A percentile compares a stretch with the other conserved stretches of the same genome.
Evolutionary conservation across 2,329 filamentous ascomycete genomes (phyloP).

Genomic region (Diaporthe sp.): DNA sequence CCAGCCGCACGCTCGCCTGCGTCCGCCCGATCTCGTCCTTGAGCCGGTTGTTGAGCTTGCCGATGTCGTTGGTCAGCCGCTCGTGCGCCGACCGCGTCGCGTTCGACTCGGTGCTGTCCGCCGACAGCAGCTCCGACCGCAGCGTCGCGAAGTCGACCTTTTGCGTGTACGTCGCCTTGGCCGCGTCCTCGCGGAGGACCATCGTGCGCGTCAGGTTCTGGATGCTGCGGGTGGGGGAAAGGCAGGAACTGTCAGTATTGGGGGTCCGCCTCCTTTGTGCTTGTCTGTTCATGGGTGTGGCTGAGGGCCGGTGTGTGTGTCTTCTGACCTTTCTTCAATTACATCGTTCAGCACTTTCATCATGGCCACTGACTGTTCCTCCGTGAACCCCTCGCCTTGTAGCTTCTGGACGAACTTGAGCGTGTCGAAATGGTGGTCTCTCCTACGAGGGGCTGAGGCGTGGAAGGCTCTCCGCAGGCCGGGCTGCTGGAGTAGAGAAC

Average conservation of each 20-base stretch:
- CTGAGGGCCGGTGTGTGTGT: constrained; percentile 23
- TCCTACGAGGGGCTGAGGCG: constrained; percentile 69
- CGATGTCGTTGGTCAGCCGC: constrained; percentile 91
- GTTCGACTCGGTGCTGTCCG: constrained; percentile 91
- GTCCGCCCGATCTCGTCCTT: constrained; percentile 95
- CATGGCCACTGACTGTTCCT: constrained; percentile 96
- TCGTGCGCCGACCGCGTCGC: constrained; percentile 93
- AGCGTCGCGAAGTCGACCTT: constrained; percentile 99
- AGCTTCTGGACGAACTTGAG: constrained; percentile 95
- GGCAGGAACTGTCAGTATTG: background rate
- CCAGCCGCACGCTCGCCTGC: constrained; percentile 91
- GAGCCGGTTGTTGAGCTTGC: constrained; percentile 90
- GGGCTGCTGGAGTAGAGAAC: constrained; percentile 48
- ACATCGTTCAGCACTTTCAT: constrained; percentile 98
- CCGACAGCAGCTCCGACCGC: constrained; percentile 90
- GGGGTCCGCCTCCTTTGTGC: background rate
- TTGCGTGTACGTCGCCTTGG: constrained; percentile 83
- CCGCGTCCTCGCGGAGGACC: constrained; percentile 94
- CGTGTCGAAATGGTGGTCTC: constrained; percentile 98
- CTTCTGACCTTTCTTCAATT: constrained; percentile 85
- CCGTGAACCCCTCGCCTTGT: constrained; percentile 92
- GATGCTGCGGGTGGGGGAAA: constrained; percentile 70
- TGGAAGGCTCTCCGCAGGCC: constrained; percentile 72
- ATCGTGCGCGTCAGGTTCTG: constrained; percentile 98
- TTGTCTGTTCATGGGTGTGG: background rate